Conservation (phyloP, 2,329 filamentous ascomycete species). For the Paecilomyces dactylethromorphus region DNA sequence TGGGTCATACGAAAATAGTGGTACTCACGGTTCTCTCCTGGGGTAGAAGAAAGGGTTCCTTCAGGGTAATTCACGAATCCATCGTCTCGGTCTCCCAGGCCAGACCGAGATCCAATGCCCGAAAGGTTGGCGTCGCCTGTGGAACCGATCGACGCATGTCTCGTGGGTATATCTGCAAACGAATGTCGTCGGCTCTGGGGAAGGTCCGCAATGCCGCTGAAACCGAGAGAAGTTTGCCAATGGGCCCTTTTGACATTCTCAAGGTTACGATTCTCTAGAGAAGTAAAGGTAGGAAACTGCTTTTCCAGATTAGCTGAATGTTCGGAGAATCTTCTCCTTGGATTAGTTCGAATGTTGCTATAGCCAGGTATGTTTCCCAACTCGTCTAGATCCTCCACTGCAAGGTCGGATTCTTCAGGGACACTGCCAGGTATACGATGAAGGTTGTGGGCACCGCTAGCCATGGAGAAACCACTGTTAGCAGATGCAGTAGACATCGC, state of each 20-base stretch:
- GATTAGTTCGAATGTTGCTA: slow-evolving; percentile 29
- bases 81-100: slow-evolving; percentile 30
- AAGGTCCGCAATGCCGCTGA: slow-evolving; percentile 38
- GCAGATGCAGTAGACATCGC: slow-evolving; percentile 34
- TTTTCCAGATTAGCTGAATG: slow-evolving; percentile 36
- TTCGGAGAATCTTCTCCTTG: slow-evolving; percentile 38
- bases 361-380: slow-evolving; percentile 33
- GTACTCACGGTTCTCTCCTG: slow-evolving; percentile 39
- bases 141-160: slow-evolving; percentile 38
- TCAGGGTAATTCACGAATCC: slow-evolving; percentile 30
- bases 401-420: slow-evolving; percentile 38
- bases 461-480: slow-evolving; percentile 25
- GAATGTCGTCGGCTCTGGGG: slow-evolving; percentile 47
- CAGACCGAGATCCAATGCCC: slow-evolving; percentile 12
- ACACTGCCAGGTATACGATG: slow-evolving; percentile 36
- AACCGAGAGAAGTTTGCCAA: slow-evolving; percentile 46
- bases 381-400: slow-evolving; percentile 40
- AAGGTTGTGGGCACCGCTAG: slow-evolving; percentile 22
- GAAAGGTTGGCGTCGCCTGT: slow-evolving; percentile 21
- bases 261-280: slow-evolving; percentile 37
- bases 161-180: slow-evolving; percentile 44
- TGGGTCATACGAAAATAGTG: slow-evolving; percentile 26
- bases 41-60: slow-evolving; percentile 26
- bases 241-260: slow-evolving; percentile 42
- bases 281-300: slow-evolving; percentile 29